Conservation (phyloP, 2,329 filamentous ascomycete species). For the Pezicula radicicola region DNA sequence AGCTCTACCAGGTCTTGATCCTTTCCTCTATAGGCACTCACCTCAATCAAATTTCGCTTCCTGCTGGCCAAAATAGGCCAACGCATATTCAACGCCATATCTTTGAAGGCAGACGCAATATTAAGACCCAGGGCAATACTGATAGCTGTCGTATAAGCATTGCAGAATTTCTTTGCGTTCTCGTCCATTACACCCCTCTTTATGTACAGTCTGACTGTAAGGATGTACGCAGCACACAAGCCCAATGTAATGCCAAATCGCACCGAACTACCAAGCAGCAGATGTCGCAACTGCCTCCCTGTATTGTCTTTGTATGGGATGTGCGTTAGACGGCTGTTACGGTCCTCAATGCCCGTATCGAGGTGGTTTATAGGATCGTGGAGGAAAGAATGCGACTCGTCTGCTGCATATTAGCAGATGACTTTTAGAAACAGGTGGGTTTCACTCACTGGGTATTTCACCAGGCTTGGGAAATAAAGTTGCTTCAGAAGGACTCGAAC, state of each 20-base stretch:
- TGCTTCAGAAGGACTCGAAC: slow-evolving; percentile 7
- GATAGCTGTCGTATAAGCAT: slow-evolving; percentile 40
- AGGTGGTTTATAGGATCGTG: slow-evolving; percentile 16
- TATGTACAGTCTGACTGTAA: slow-evolving; percentile 11
- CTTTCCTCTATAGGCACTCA: slow-evolving; percentile 14
- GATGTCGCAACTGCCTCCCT: slow-evolving; percentile 20
- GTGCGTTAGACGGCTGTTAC: not conserved
- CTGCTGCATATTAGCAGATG: slow-evolving; percentile 3
- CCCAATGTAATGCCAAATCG: slow-evolving; percentile 18
- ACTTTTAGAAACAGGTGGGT: not conserved
- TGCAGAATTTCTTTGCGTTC: slow-evolving; percentile 37
- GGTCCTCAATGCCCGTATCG: slow-evolving; percentile 14
- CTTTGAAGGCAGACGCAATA: slow-evolving; percentile 39
- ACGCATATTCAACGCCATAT: slow-evolving; percentile 40
- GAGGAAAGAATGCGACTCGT: slow-evolving; percentile 17
- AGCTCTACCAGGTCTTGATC: not conserved
- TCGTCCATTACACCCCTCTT: slow-evolving; percentile 27
- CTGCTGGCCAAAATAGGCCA: slow-evolving; percentile 41
- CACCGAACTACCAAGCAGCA: slow-evolving; percentile 17
- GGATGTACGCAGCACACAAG: slow-evolving; percentile 20
- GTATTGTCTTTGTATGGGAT: slow-evolving; percentile 20
- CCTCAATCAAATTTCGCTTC: slow-evolving; percentile 36
- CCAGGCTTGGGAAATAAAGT: slow-evolving; percentile 8
- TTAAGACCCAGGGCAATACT: slow-evolving; percentile 40
- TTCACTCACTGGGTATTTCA: slow-evolving; percentile 1